Base-by-base conservation (phyloP, 225 moss, liverwort and hornwort species). In the Polytrichum formosum region DNA sequence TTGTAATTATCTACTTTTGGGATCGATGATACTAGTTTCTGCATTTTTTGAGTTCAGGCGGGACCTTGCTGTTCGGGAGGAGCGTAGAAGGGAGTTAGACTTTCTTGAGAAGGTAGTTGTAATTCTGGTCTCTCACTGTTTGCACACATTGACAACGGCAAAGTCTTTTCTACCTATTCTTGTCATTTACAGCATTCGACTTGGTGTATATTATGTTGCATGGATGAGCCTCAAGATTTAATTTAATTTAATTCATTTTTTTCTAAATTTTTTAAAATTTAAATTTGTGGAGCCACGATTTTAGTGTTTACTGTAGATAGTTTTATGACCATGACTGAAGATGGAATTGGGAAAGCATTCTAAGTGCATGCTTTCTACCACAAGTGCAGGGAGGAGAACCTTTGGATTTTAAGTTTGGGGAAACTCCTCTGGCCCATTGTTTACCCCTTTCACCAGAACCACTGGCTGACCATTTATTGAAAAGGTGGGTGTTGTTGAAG, bases 41-140 rank as follows among this genome's bases (percentile, higher is more conserved):
- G 75, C 63, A 66, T 73, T 75, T 58, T 70, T 80, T 86, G 62
- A 70, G 74, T 78, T 74, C 90, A 90, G 92, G 90, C 88, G 84
- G 83, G 82, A 85, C 84, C 76, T 90, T 53, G 91, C 92, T 77
- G 81, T 87, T 67, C 92, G 89, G 82, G 89, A 93, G 83, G 93
- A 92, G 87, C 83, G 89, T 68, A 84, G 90, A 83, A 88, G 90
- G 87, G 92, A 91, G 92, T 80, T 92, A 79, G 93, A 92, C 78
- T 92, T 92, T 85, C 69, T 93, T 79, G 92, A 93, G 79, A 92
- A 97, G 96, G 93, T 93, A 92, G 65, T 29, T 23, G 20, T 62
- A 53, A 67, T 58, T 68, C 53, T 65, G 16, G 53, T 68, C 62
- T 37, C 58, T 18, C 55, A 63, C 28, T 64, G 4, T 25, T 25